Evolutionary conservation across 2,329 filamentous ascomycete species (phyloP).

Genomic region (Mycosphaerella sp.): DNA sequence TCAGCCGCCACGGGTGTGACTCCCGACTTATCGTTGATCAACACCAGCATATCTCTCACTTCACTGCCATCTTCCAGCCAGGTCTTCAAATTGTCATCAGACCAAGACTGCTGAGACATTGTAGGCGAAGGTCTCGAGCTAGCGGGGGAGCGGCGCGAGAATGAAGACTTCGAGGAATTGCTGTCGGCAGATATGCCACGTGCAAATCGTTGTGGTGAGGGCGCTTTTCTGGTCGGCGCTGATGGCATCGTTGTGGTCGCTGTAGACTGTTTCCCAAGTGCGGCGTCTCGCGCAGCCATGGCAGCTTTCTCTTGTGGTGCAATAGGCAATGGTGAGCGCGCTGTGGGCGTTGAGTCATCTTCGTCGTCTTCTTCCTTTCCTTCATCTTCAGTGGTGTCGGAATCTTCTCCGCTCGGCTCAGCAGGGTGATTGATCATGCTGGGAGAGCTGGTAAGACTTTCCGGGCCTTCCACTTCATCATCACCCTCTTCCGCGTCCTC

Average conservation of each 20-base stretch:
- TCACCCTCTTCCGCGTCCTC: slow-evolving; percentile 20
- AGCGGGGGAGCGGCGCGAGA: slow-evolving; percentile 25
- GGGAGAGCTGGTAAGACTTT: slow-evolving; percentile 28
- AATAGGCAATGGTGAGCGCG: slow-evolving; percentile 25
- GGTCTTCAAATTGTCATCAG: slow-evolving; percentile 73
- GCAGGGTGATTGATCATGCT: slow-evolving; percentile 29
- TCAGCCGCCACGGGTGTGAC: slow-evolving; percentile 73
- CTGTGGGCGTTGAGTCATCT: slow-evolving; percentile 31
- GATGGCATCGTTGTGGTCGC: not conserved
- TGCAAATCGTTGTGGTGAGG: slow-evolving; percentile 8
- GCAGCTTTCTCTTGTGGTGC: not conserved
- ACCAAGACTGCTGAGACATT: slow-evolving; percentile 64
- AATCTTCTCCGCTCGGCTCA: slow-evolving; percentile 20
- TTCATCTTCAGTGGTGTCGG: slow-evolving; percentile 13
- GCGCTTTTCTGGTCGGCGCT: not conserved
- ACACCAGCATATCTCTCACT: slow-evolving; percentile 79
- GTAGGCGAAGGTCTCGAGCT: slow-evolving; percentile 24
- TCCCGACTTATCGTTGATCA: slow-evolving; percentile 88
- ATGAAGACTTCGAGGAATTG: slow-evolving; percentile 17
- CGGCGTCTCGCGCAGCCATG: not conserved
- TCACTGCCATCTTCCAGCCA: slow-evolving; percentile 76
- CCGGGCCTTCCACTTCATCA: slow-evolving; percentile 18
- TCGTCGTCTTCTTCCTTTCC: slow-evolving; percentile 16
- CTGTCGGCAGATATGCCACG: slow-evolving; percentile 22
- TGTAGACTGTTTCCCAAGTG: not conserved